phyloP scores from a whole-genome alignment of 208 protist species.

The Leishmania tarentolae region DNA sequence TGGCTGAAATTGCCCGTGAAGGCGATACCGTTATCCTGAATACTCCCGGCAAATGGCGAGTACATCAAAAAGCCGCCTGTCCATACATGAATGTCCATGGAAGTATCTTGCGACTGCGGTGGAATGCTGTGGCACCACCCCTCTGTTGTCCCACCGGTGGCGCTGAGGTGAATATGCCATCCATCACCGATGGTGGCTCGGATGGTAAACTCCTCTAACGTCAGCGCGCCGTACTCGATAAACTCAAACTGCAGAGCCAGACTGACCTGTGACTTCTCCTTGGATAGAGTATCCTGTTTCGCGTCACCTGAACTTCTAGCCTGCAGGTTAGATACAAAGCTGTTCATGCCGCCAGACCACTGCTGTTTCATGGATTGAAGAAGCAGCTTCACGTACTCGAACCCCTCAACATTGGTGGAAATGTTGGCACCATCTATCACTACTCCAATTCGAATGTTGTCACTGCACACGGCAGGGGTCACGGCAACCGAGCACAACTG shows the following conservation, averaged over 20 bases:
- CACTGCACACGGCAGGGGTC: background rate
- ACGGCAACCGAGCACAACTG: conserved; percentile 23
- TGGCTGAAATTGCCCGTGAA: conserved; percentile 44
- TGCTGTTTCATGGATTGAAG: conserved; percentile 3
- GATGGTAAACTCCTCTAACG: conserved; percentile 22
- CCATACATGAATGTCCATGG: conserved; percentile 43
- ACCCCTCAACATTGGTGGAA: conserved; percentile 28
- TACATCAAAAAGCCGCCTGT: conserved; percentile 35
- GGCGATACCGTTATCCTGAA: conserved; percentile 49
- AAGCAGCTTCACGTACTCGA: conserved; percentile 25
- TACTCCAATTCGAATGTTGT: conserved; percentile 2
- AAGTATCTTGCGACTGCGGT: conserved; percentile 21
- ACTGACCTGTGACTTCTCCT: background rate
- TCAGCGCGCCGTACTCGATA: conserved; percentile 29
- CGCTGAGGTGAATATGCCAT: conserved; percentile 45
- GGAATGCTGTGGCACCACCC: conserved; percentile 34
- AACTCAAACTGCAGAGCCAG: conserved; percentile 17
- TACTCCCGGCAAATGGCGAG: conserved; percentile 49
- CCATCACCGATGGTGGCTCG: conserved; percentile 28
- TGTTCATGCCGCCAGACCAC: conserved; percentile 3
- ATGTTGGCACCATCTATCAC: conserved; percentile 9
- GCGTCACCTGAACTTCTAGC: background rate
- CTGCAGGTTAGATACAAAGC: background rate
- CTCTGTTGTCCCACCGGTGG: conserved; percentile 32
- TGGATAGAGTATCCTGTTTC: background rate